These are phyloP conservation scores for Thalassiosira livingstoniorum DNA, from an alignment of 352 stramenopile genomes.

Conservation along the genomic window DNA sequence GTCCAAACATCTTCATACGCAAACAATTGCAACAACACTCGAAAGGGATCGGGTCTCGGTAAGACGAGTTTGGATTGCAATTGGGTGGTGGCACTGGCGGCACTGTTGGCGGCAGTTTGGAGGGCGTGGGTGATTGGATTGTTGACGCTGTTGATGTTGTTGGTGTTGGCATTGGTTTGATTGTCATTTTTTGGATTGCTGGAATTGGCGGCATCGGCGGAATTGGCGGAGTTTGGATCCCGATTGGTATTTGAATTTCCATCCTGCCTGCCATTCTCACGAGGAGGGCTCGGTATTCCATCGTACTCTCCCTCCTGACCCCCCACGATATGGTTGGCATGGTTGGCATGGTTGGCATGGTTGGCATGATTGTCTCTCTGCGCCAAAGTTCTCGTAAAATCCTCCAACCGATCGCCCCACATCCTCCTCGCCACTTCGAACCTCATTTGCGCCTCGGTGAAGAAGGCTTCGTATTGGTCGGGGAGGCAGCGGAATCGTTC, in stretches of 20 bases:
- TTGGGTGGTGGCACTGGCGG: slow-evolving; percentile 36
- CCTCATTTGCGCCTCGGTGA: slow-evolving; percentile 51
- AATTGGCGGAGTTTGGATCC: too few species aligned
- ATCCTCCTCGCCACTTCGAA: slow-evolving; percentile 55
- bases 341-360: too few species aligned
- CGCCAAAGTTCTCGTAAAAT: slow-evolving; percentile 43
- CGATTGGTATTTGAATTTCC: too few species aligned
- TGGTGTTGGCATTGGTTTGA: not conserved
- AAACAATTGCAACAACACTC: slow-evolving; percentile 83
- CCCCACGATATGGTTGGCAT: slow-evolving; percentile 36
- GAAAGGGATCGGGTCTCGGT: slow-evolving; percentile 67
- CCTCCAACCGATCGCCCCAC: slow-evolving; percentile 55
- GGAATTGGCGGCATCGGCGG: too few species aligned
- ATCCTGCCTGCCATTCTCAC: too few species aligned
- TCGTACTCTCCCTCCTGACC: slow-evolving; percentile 52
- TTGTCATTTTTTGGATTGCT: slow-evolving; percentile 61
- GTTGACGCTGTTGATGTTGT: slow-evolving; percentile 7
- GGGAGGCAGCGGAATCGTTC: slow-evolving; percentile 55
- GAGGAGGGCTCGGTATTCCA: too few species aligned
- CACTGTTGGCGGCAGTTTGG: slow-evolving; percentile 34
- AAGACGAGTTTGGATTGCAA: slow-evolving; percentile 39
- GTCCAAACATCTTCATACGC: slow-evolving; percentile 82
- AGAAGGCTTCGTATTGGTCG: slow-evolving; percentile 60
- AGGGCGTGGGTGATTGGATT: slow-evolving; percentile 40
- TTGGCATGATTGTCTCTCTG: too few species aligned